Evolutionary conservation across 2,329 filamentous ascomycete genomes (phyloP), one percentile per base, ranked within the genome.

Genomic region (Fusarium pininemorale): DNA sequence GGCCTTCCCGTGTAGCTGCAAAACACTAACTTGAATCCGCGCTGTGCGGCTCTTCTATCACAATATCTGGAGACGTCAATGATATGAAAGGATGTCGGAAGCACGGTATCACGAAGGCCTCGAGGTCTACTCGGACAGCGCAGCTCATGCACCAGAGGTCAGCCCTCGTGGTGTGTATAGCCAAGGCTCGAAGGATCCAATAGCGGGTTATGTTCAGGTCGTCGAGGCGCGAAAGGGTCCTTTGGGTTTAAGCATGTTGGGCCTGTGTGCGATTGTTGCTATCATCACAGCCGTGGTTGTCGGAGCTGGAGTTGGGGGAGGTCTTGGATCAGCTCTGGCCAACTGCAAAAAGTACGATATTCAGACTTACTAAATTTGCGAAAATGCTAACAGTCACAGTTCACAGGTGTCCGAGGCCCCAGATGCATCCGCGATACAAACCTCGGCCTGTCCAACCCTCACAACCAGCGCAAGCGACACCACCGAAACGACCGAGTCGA

Each of bases 251-350:
- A 69, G 58, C 28, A 22, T 50, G 2, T 64, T 42, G 57, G 20
- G 30, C 1, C 30, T 72, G 3, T 57, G 64, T 22, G 42, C 64
- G 0, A 12, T 72, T 6, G 44, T 72, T 38, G 70, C 64, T 4
- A 28, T 53, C 3, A 10, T 60, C 6, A 72, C 70, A 0, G 58
- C 70, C 4, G 3, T 69, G 18, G 14, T 72, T 3, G 44, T 73
- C 0, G 70, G 70, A 22, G 70, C 48, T 12, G 55, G 53, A 11
- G 22, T 72, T 0, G 70, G 69, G 6, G 70, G 70, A n/a, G 70
- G 70, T 24, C 12, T 72, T 12, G 70, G 70, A 30, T 70, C 70
- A 50, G 64, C 70, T 41, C 26, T 72, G 22, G 48, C 45, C 11
- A 20, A 41, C 15, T 69, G 64, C 20, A 63, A 69, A 22, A 64